Base-by-base conservation (phyloP, 1,284 basidiomycete genomes). In the Calocybe gambosa region DNA sequence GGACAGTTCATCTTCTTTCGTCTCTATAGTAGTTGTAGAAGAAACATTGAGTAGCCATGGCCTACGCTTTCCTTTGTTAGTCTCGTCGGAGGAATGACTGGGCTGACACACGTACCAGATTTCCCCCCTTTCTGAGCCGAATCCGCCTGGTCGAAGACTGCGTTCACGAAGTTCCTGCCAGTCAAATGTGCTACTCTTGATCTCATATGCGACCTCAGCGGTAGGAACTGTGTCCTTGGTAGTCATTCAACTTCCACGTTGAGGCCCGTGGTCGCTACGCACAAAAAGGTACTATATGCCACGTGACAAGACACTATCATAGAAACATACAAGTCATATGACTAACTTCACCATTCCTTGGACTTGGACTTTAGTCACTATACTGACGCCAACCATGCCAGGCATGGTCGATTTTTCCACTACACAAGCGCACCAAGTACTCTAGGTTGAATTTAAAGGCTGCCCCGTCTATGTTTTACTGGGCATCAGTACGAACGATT, bases 81-180 rank as follows among this genome's bases (percentile, higher is more conserved):
- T 42, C 23, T 31, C 20, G 36, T 12, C 25, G 5, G n/a, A 19
- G 18, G 9, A 15, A 16, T 10, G 35, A 43, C 8, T 29, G 28
- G 43, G 25, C 13, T 34, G 35, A 63, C 75, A 50, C 31, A 4
- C 52, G n/a, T n/a, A 81, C 85, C 85, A 88, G 55, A 85, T 66
- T 37, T 66, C 58, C 19, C 58, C 64, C 56, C 85, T 71, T 33
- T 73, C 68, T 8, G 64, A 60, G 15, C 81, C 77, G 57, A 88
- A 87, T 1, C 85, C 85, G 21, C 80, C 76, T 29, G 80, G 76
- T 42, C 57, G 54, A 7, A 85, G 62, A 51, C 82, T 85, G 40
- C 63, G 63, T 46, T 59, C 55, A 49, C 75, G 69, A 25, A 82
- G 64, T 0, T 51, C 58, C 1, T 67, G 58, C 83, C 80, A 85